phyloP scores from a whole-genome alignment of 2,329 filamentous ascomycete genomes.

The Aureobasidium namibiae region DNA sequence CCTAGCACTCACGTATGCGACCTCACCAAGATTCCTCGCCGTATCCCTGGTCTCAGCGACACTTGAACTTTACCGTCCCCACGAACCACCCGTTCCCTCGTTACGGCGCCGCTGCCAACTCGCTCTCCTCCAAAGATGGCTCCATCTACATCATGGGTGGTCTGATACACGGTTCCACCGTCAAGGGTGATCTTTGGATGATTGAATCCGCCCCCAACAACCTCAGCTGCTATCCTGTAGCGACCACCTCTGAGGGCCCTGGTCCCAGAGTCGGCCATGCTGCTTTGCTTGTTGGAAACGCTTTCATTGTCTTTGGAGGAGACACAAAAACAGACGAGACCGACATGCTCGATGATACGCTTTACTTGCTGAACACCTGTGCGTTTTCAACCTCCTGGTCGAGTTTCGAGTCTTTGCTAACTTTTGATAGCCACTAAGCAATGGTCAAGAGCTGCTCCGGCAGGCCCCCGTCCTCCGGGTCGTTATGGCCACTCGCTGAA shows the following conservation, averaged over 20 bases:
- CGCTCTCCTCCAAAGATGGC: slow-evolving; percentile 87
- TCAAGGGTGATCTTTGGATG: slow-evolving; percentile 97
- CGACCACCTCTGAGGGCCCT: slow-evolving; percentile 86
- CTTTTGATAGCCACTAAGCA: slow-evolving; percentile 72
- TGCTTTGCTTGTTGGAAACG: slow-evolving; percentile 90
- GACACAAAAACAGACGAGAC: slow-evolving; percentile 95
- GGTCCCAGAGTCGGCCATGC: slow-evolving; percentile 91
- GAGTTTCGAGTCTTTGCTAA: slow-evolving; percentile 20
- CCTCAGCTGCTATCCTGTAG: slow-evolving; percentile 83
- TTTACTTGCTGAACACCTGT: slow-evolving; percentile 98
- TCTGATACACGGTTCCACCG: slow-evolving; percentile 85
- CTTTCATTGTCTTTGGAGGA: slow-evolving; percentile 97
- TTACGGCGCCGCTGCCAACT: slow-evolving; percentile 94
- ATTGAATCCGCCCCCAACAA: slow-evolving; percentile 76
- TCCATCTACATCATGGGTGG: slow-evolving; percentile 98
- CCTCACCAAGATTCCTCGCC: slow-evolving; percentile 62
- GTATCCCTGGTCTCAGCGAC: slow-evolving; percentile 92
- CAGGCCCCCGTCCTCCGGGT: slow-evolving; percentile 75
- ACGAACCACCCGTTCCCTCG: slow-evolving; percentile 85
- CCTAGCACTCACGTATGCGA: slow-evolving; percentile 4
- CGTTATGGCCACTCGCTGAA: slow-evolving; percentile 95
- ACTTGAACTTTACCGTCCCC: slow-evolving; percentile 74
- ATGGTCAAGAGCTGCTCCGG: slow-evolving; percentile 90
- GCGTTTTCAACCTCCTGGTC: slow-evolving; percentile 33
- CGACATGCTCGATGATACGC: slow-evolving; percentile 84